phyloP scores from a whole-genome alignment of 1,284 basidiomycete genomes.

The Macrocystidia cucumis region DNA sequence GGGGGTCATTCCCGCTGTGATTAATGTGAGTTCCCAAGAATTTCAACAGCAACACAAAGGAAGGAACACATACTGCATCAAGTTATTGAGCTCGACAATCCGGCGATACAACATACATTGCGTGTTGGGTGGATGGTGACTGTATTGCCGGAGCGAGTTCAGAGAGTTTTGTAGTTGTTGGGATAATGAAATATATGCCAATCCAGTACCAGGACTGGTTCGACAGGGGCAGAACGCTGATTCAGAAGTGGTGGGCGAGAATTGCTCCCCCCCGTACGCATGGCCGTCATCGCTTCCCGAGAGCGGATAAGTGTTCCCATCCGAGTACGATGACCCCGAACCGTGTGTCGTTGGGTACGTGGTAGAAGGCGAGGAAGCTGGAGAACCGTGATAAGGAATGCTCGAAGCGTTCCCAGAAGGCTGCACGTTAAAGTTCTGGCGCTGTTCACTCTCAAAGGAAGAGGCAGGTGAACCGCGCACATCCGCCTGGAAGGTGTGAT shows the following conservation, averaged over 20 bases:
- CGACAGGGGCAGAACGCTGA: conserved; percentile 53
- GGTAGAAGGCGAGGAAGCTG: conserved; percentile 16
- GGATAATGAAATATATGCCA: conserved; percentile 50
- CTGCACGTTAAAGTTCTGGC: conserved; percentile 9
- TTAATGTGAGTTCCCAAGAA: conserved; percentile 9
- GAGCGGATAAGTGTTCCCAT: conserved; percentile 33
- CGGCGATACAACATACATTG: conserved; percentile 50
- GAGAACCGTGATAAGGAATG: conserved; percentile 5
- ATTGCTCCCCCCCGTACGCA: conserved; percentile 32
- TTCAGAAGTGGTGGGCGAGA: conserved; percentile 26
- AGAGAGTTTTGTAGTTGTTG: conserved; percentile 58
- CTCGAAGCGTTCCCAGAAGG: conserved; percentile 8
- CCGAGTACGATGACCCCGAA: conserved; percentile 32
- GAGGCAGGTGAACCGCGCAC: conserved; percentile 20
- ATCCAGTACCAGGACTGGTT: conserved; percentile 48
- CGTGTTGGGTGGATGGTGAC: conserved; percentile 46
- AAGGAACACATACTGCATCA: conserved; percentile 51
- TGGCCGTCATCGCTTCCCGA: conserved; percentile 37
- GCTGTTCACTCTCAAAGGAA: conserved; percentile 18
- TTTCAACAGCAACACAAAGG: conserved; percentile 7
- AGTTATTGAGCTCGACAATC: conserved; percentile 51
- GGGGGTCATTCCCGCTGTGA: conserved; percentile 36
- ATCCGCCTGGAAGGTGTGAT: conserved; percentile 30
- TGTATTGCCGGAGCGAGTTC: conserved; percentile 49
- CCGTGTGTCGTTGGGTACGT: conserved; percentile 20